These are phyloP conservation scores for Aspergillus terreus DNA, from an alignment of 2,329 filamentous ascomycete species.

Conservation along the genomic window DNA sequence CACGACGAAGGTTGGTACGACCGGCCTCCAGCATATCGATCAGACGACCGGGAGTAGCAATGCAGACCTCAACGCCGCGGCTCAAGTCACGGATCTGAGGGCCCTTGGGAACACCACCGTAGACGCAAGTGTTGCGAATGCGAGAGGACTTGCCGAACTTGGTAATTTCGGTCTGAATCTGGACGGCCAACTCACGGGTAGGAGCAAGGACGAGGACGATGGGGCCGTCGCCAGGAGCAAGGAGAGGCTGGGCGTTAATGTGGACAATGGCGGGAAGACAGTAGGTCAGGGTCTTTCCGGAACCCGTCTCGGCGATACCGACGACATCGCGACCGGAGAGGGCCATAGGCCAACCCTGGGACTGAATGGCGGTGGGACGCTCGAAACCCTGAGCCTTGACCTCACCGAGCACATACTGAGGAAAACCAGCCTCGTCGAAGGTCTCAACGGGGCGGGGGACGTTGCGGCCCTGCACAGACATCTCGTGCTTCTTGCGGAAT, in stretches of 20 bases:
- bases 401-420: conserved; percentile 94
- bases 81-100: conserved; percentile 93
- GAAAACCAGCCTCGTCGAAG: conserved; percentile 97
- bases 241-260: conserved; percentile 97
- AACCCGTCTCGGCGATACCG: conserved; percentile 98
- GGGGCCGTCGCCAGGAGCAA: conserved; percentile 90
- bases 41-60: conserved; percentile 93
- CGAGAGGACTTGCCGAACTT: conserved; percentile 98
- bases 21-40: conserved; percentile 98
- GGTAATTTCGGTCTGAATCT: conserved; percentile 97
- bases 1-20: conserved; percentile 95
- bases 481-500: conserved; percentile 81
- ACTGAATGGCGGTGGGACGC: conserved; percentile 91
- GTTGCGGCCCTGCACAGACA: conserved; percentile 73
- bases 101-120: conserved; percentile 97
- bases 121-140: conserved; percentile 98
- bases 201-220: conserved; percentile 95
- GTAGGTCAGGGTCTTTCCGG: conserved; percentile 98
- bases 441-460: conserved; percentile 93
- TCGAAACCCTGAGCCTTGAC: conserved; percentile 97
- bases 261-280: conserved; percentile 97
- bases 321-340: conserved; percentile 96
- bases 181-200: conserved; percentile 94
- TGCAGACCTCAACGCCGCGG: conserved; percentile 95
- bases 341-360: conserved; percentile 98